Percentiles rank a stretch among this genome's conserved stretches.
Evolutionary conservation across 768 basidiomycete genomes (phyloP).

Genomic region (Mycena amicta): DNA sequence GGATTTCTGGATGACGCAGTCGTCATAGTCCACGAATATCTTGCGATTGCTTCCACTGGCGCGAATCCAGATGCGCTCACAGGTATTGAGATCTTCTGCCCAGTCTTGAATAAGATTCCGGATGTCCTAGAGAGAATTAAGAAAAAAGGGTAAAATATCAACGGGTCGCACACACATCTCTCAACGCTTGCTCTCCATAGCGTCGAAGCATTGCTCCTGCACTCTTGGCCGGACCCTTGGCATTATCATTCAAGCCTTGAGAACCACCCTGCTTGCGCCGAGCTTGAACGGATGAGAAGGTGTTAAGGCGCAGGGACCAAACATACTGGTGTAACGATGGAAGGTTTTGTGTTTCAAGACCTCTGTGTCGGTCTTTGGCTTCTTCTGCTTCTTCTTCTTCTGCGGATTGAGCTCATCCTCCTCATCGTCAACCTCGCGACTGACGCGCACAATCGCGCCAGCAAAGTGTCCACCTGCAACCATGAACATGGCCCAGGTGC

Average conservation of each 20-base stretch:
- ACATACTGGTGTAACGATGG: conserved; percentile 95
- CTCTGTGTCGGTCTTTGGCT: conserved; percentile 76
- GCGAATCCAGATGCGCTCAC: conserved; percentile 90
- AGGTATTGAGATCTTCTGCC: conserved; percentile 82
- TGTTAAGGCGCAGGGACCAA: neutral
- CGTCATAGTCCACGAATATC: conserved; percentile 91
- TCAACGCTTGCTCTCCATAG: conserved; percentile 91
- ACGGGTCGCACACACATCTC: conserved; percentile 61
- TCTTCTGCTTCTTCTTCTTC: conserved; percentile 54
- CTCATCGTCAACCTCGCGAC: conserved; percentile 49
- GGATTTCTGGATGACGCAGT: conserved; percentile 71
- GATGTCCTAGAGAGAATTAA: conserved; percentile 66
- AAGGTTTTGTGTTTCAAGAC: conserved; percentile 92
- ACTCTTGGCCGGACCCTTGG: conserved; percentile 91
- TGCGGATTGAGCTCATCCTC: conserved; percentile 37
- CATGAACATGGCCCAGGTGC: conserved; percentile 95
- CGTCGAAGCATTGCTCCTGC: conserved; percentile 92
- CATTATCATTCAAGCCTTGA: conserved; percentile 88
- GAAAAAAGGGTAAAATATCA: conserved; percentile 1
- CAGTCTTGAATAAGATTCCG: conserved; percentile 81
- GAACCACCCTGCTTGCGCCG: conserved; percentile 97
- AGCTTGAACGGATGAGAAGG: conserved; percentile 49
- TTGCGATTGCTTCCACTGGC: conserved; percentile 85
- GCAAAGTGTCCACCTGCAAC: conserved; percentile 98
- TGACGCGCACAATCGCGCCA: conserved; percentile 81